Evolutionary conservation across 805 yeast genomes (phyloP).

Genomic region (Pichia sporocuriosa): DNA sequence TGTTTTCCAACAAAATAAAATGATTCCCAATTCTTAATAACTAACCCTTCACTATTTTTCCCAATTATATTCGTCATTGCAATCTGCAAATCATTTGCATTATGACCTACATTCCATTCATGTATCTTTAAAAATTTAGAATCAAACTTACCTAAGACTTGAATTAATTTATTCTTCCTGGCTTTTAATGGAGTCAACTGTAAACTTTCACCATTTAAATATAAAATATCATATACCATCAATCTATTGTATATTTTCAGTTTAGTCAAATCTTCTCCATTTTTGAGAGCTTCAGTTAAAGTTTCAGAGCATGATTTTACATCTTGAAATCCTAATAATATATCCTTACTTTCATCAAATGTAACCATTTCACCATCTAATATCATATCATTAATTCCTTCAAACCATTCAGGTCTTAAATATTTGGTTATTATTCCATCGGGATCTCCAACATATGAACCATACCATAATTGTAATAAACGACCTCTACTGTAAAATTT

Average conservation of each 20-base stretch:
- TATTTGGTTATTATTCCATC: constrained; percentile 27
- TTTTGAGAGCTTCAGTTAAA: background rate
- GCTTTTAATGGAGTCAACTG: constrained; percentile 45
- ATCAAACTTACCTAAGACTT: constrained; percentile 37
- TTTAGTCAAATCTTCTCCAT: background rate
- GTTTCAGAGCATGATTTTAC: constrained; percentile 42
- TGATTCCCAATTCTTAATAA: constrained; percentile 59
- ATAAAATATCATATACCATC: constrained; percentile 67
- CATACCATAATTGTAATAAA: constrained; percentile 54
- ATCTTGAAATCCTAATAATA: constrained; percentile 69
- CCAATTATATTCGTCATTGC: constrained; percentile 54
- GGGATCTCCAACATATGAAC: constrained; percentile 14
- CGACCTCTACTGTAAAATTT: constrained; percentile 67
- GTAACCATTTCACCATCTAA: constrained; percentile 95
- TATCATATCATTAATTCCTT: constrained; percentile 32
- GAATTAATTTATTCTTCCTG: constrained; percentile 47
- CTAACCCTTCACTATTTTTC: constrained; percentile 71
- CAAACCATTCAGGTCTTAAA: constrained; percentile 28
- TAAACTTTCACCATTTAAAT: constrained; percentile 59
- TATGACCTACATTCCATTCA: constrained; percentile 33
- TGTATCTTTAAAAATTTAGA: constrained; percentile 41
- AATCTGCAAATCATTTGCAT: constrained; percentile 41
- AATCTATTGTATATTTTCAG: constrained; percentile 43
- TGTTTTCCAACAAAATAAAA: constrained; percentile 57
- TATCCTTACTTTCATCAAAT: constrained; percentile 50